phyloP scores from a whole-genome alignment of 192 early-diverging fungal species.

The Podila epicladia region DNA sequence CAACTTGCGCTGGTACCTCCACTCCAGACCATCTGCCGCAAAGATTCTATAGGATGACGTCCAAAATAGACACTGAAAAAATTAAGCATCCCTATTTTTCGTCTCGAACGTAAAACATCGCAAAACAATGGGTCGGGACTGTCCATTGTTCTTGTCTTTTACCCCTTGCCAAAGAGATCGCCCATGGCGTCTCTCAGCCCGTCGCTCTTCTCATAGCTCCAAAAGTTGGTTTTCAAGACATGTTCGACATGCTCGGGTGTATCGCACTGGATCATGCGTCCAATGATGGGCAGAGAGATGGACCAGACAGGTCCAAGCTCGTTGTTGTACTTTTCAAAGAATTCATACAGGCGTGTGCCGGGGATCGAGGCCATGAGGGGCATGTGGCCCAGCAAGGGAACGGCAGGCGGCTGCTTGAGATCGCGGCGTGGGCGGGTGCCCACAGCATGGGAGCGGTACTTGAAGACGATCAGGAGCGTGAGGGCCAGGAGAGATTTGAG shows the following conservation, averaged over 20 bases:
- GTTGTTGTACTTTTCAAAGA: conserved; percentile 16
- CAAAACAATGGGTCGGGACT: no score
- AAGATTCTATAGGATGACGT: conserved; percentile 8
- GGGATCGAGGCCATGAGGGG: conserved; percentile 10
- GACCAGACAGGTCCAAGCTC: conserved; percentile 27
- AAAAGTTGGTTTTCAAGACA: conserved; percentile 37
- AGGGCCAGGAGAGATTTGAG: conserved; percentile 8
- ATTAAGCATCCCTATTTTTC: not conserved
- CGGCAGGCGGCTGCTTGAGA: conserved; percentile 19
- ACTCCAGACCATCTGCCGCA: conserved; percentile 10
- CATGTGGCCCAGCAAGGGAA: conserved; percentile 26
- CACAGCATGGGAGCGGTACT: conserved; percentile 26
- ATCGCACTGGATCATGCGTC: conserved; percentile 24
- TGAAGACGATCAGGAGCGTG: conserved; percentile 3
- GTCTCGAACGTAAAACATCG: no score
- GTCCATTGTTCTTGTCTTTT: not conserved
- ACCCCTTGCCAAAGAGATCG: conserved; percentile 27
- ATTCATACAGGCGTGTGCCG: conserved; percentile 20
- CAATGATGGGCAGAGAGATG: conserved; percentile 14
- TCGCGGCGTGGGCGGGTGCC: conserved; percentile 19
- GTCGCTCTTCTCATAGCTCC: conserved; percentile 24
- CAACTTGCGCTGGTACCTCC: conserved; percentile 35
- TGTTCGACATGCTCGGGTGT: conserved; percentile 21
- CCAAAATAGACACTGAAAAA: not conserved
- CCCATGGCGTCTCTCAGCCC: not conserved